A percentile compares a stretch with the other conserved stretches of the same genome.
Evolutionary conservation across 139 green algal genomes (phyloP).

Genomic region (Ettlia oleoabundans): DNA sequence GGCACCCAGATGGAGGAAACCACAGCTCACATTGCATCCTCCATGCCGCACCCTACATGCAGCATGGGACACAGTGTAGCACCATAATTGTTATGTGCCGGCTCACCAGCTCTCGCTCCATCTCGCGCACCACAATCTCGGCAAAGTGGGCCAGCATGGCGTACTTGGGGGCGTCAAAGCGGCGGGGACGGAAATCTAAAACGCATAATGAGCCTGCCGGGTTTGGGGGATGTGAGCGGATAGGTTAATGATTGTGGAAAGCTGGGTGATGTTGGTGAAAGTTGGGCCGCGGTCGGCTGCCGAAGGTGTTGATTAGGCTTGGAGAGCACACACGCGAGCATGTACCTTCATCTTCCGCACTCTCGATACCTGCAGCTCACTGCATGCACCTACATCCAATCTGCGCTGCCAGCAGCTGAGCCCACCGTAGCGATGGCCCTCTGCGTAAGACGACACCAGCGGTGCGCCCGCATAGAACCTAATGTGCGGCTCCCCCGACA

Average conservation of each 20-base stretch:
- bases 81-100: too few relatives aligned
- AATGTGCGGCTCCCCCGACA: conserved; percentile 70
- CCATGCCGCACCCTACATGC: too few relatives aligned
- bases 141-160: conserved; percentile 75
- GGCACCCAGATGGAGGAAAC: too few relatives aligned
- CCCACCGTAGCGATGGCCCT: conserved; percentile 32
- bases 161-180: conserved; percentile 39
- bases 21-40: too few relatives aligned
- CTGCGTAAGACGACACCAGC: conserved; percentile 53
- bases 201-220: conserved; percentile 77
- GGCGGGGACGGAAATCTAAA: conserved; percentile 75
- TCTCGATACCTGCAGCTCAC: not conserved
- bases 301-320: too few relatives aligned
- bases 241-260: not conserved
- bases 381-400: not conserved
- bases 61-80: too few relatives aligned
- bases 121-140: conserved; percentile 82
- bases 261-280: not conserved
- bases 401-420: not conserved
- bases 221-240: not conserved
- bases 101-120: conserved; percentile 61
- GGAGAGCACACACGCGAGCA: too few relatives aligned
- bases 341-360: too few relatives aligned
- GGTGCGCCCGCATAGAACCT: conserved; percentile 87
- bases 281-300: not conserved